Evolutionary conservation across 306 rosid genomes (phyloP), one percentile per base, ranked within the genome.

Genomic region (Acacia acuminata): DNA sequence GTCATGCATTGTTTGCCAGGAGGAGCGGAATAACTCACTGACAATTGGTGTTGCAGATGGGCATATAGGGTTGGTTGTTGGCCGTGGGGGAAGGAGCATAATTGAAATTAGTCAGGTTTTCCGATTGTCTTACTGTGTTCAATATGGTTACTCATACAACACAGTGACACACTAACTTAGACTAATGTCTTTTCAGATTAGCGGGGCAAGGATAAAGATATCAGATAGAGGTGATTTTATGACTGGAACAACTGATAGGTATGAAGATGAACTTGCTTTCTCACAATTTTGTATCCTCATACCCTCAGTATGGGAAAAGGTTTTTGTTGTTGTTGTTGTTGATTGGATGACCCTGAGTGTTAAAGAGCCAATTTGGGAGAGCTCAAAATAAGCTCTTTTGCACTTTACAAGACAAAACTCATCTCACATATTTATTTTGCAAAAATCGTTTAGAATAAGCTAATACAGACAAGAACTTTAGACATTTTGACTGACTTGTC

Each of bases 161-260:
- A 60, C 30, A 42, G 77, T 81, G 74, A 88, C 70, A 60, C 30
- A 42, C 78, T 81, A 76, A 88, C 70, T 53, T 53, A 53, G 61
- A 79, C 51, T 73, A 71, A 84, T 82, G 65, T 27, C 58, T 79
- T 82, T 66, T 84, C 94, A 96, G 99, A 83, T 71, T 32, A 96
- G 94, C 79, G 99, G 99, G 34, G 99, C 99, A 74, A 96, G 93
- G 94, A 94, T 96, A 89, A 96, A 94, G 93, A 96, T 96, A 86
- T 96, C 99, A 30, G 98, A 96, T 81, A 89, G 99, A 83, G 99
- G 97, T 4, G 99, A 96, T 86, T 96, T 91, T 90, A 88, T 96
- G 87, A 87, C 98, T 72, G 99, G 99, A 84, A 96, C 99, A 81
- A 87, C 90, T n/a, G 98, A 96, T 68, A 94, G 99, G 99, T 96